Evolutionary conservation across 768 basidiomycete genomes (phyloP).

Genomic region (Lactifluus echinatus): DNA sequence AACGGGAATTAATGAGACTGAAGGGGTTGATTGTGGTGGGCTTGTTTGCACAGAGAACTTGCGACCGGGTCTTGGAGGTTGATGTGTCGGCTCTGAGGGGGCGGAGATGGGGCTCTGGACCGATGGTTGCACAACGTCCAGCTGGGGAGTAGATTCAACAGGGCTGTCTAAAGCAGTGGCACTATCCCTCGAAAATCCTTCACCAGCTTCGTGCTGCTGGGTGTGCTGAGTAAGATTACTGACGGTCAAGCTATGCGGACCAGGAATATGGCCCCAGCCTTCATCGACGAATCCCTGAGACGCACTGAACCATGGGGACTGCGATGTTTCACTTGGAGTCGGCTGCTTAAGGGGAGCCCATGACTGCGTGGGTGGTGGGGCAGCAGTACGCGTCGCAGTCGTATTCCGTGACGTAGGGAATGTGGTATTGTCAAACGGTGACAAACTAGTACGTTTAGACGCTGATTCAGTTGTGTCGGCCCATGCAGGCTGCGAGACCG

Average conservation of each 20-base stretch:
- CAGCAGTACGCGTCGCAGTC: slow-evolving; percentile 9
- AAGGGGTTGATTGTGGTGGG: slow-evolving; percentile 16
- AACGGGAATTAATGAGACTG: slow-evolving; percentile 10
- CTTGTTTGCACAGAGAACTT: slow-evolving; percentile 12
- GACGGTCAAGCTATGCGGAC: slow-evolving; percentile 45
- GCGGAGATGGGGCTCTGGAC: background rate
- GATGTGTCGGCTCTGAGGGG: slow-evolving; percentile 23
- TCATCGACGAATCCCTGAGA: slow-evolving; percentile 40
- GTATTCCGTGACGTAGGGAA: slow-evolving; percentile 20
- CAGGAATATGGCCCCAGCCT: slow-evolving; percentile 35
- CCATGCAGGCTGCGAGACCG: slow-evolving; percentile 13
- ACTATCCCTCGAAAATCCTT: slow-evolving; percentile 5
- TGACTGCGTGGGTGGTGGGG: slow-evolving; percentile 20
- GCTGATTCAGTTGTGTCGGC: slow-evolving; percentile 8
- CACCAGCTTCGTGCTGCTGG: slow-evolving; percentile 38
- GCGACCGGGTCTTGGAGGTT: slow-evolving; percentile 19
- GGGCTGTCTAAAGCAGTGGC: slow-evolving; percentile 19
- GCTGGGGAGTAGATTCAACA: slow-evolving; percentile 19
- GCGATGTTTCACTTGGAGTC: slow-evolving; percentile 18
- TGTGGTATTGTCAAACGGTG: slow-evolving; percentile 14
- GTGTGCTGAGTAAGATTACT: slow-evolving; percentile 54
- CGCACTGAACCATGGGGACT: slow-evolving; percentile 49
- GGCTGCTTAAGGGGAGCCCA: slow-evolving; percentile 12
- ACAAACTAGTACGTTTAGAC: slow-evolving; percentile 15
- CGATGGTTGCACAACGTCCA: slow-evolving; percentile 12